Conservation (phyloP, 73 alveolate genomes). For the Paramecium caudatum region DNA sequence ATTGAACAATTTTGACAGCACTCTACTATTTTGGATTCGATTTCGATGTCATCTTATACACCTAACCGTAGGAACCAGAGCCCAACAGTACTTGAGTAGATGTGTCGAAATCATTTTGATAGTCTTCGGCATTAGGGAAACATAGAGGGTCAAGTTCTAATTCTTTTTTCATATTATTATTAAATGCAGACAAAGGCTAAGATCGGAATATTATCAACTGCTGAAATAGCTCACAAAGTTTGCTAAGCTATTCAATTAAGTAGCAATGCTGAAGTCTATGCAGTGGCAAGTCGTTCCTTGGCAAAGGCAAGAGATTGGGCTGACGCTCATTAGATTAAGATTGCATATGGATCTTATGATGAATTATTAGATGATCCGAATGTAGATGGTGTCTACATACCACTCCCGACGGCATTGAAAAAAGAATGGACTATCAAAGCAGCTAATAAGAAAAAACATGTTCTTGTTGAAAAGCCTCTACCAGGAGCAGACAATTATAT, state of each 20-base stretch:
- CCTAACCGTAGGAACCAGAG: conserved; percentile 42
- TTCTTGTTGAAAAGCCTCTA: conserved; percentile 79
- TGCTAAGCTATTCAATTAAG: conserved; percentile 74
- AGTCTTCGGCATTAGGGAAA: conserved; percentile 64
- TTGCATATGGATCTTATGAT: conserved; percentile 78
- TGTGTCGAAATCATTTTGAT: conserved; percentile 19
- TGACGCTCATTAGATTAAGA: conserved; percentile 56
- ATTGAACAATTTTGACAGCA: conserved; percentile 38
- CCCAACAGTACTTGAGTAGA: conserved; percentile 10
- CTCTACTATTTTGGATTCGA: not conserved
- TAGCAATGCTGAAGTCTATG: conserved; percentile 67
- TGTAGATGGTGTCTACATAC: conserved; percentile 80
- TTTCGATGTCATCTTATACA: conserved; percentile 12
- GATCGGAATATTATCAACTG: conserved; percentile 80
- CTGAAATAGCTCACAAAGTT: conserved; percentile 80
- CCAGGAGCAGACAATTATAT: conserved; percentile 69
- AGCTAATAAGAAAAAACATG: conserved; percentile 77
- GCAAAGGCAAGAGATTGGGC: conserved; percentile 77
- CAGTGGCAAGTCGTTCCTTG: conserved; percentile 76
- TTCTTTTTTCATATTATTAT: not conserved
- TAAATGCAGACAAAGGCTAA: not conserved
- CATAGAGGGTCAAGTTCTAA: not conserved
- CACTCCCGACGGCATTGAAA: conserved; percentile 79
- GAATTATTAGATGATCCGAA: conserved; percentile 77
- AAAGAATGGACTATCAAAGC: conserved; percentile 79